Evolutionary conservation across 2,329 filamentous ascomycete genomes (phyloP).

Genomic region (Colletotrichum filicis): DNA sequence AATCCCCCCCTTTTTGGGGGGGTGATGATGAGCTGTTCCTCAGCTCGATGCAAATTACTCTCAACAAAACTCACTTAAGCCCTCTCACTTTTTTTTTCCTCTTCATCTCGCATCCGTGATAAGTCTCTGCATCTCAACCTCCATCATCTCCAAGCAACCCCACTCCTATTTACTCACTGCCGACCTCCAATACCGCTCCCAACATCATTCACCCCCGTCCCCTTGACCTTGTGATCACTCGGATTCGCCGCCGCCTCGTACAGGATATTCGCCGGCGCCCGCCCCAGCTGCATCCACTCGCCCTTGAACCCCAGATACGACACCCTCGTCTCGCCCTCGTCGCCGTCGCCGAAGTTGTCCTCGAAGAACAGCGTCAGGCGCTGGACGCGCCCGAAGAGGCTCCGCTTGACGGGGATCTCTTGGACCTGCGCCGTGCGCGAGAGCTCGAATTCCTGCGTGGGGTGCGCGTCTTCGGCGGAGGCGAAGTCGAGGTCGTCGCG

Average conservation of each 20-base stretch:
- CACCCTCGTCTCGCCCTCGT: conserved; percentile 82
- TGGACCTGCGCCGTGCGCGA: conserved; percentile 84
- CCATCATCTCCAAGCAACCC: too few species aligned
- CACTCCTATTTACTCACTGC: neutral
- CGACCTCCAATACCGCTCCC: conserved; percentile 62
- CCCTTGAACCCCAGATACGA: conserved; percentile 78
- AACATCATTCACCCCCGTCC: conserved; percentile 64
- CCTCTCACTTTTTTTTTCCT: too few species aligned
- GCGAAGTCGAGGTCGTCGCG: conserved; percentile 87
- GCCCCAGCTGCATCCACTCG: conserved; percentile 83
- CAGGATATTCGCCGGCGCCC: conserved; percentile 85
- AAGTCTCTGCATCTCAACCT: too few species aligned
- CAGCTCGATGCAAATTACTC: neutral
- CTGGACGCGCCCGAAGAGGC: conserved; percentile 87
- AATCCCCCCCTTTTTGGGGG: neutral
- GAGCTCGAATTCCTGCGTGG: conserved; percentile 82
- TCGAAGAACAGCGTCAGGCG: conserved; percentile 87
- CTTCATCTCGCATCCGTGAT: neutral
- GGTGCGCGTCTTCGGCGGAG: conserved; percentile 73
- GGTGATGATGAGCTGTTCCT: neutral
- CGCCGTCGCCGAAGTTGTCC: conserved; percentile 86
- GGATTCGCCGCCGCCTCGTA: conserved; percentile 97
- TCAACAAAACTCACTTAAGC: neutral
- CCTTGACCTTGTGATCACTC: conserved; percentile 80
- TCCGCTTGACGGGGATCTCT: conserved; percentile 88